A percentile compares a stretch with the other conserved stretches of the same genome.
Conservation (phyloP, 139 green algal genomes). For the Closterium sp. region DNA sequence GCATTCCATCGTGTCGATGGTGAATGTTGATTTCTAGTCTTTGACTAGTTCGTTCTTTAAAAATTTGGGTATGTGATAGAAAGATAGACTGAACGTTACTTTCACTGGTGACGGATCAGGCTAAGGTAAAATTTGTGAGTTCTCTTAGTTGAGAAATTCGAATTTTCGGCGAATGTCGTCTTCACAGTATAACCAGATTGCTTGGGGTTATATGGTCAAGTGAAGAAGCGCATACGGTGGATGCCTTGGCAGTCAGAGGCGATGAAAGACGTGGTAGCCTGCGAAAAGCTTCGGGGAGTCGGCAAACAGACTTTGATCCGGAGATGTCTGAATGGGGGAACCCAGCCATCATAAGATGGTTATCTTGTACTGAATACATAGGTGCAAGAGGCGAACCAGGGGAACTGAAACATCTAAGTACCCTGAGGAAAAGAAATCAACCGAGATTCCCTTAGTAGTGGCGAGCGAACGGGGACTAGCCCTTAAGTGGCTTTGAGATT, state of each 20-base stretch:
- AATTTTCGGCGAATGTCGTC: background rate
- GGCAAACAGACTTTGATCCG: constrained; percentile 54
- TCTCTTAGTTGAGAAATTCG: too few species aligned
- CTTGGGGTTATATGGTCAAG: background rate
- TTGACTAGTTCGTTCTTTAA: constrained; percentile 51
- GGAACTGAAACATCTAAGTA: constrained; percentile 24
- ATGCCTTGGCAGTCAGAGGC: constrained; percentile 16
- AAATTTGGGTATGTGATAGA: background rate
- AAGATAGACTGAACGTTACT: too few species aligned
- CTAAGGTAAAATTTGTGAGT: too few species aligned
- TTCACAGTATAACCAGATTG: background rate
- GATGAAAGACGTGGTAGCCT: constrained; percentile 22
- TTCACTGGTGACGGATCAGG: too few species aligned
- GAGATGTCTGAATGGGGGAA: constrained; percentile 61
- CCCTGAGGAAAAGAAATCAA: constrained; percentile 21
- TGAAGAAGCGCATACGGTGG: constrained; percentile 16
- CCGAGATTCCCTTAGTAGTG: constrained; percentile 21
- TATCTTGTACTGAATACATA: constrained; percentile 53
- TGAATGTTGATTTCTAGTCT: background rate
- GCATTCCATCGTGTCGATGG: background rate
- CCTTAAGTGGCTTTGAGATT: background rate
- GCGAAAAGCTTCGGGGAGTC: constrained; percentile 60
- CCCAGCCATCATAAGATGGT: constrained; percentile 4
- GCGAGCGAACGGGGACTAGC: background rate
- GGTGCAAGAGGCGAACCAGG: constrained; percentile 13